Base-by-base conservation (phyloP, 1,284 basidiomycete genomes). In the Cutaneotrichosporon arboriforme region DNA sequence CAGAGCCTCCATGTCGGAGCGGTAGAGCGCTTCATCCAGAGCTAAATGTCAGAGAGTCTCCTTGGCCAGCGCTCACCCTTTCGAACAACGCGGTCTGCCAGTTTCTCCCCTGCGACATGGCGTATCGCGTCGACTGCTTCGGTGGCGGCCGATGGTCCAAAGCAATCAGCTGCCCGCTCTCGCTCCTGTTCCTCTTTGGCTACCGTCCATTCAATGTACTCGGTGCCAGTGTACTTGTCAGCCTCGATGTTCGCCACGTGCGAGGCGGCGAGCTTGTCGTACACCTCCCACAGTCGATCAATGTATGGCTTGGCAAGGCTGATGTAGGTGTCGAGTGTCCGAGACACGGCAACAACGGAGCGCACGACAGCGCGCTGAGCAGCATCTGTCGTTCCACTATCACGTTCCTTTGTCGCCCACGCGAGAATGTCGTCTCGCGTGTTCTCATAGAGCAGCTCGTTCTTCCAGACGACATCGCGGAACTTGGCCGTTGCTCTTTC, bases 351-450 rank as follows among this genome's bases (percentile, higher is more conserved):
- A 0, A 58, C 49, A 4, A 70, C 38, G 10, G 13, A 23, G 33
- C 22, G 23, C 14, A 47, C n/a, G 9, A 23, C 15, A 4, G 4
- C 22, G 5, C 46, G 35, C n/a, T 47, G 36, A 2, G 35, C 21
- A 17, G 23, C 15, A 17, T 46, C 44, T 8, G 26, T 23, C 22
- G 37, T 21, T 26, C 15, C 41, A 14, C 23, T 38, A 10, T 76
- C 69, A 15, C 85, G 78, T 67, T 87, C 86, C 60, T 66, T 77
- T 1, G 72, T 69, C 4, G 81, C 66, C 85, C 87, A 87, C 10
- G 76, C 71, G 22, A 74, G 61, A 1, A 88, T 65, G n/a, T 81
- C 80, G 1, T 67, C 65, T 17, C 76, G 74, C 21, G 87, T 73
- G 45, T 75, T 78, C 2, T 76, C 67, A 13, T 73, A 72, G 4